Percentiles rank a stretch among this genome's conserved stretches.
Evolutionary conservation across 352 stramenopile species (phyloP).

Genomic region (Phytophthora ohioensis): DNA sequence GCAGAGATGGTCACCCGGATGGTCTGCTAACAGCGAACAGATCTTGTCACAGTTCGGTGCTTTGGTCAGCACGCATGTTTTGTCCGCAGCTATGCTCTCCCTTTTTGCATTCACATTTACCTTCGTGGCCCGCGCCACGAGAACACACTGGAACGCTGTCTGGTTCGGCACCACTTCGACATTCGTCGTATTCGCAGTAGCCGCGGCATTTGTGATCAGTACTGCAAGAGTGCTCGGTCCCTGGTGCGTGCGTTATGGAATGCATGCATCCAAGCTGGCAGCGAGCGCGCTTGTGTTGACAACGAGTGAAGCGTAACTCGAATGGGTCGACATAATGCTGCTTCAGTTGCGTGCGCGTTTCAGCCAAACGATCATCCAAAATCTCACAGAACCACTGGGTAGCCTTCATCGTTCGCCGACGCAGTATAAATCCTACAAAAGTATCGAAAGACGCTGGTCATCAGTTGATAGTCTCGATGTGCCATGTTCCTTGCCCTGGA

Average conservation of each 20-base stretch:
- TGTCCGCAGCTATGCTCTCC: slow-evolving; percentile 66
- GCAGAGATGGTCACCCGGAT: slow-evolving; percentile 49
- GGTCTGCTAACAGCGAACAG: slow-evolving; percentile 50
- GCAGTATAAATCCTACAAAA: slow-evolving; percentile 38
- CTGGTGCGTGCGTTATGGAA: slow-evolving; percentile 35
- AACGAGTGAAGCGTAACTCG: slow-evolving; percentile 46
- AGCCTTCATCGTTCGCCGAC: slow-evolving; percentile 37
- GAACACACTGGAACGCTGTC: slow-evolving; percentile 36
- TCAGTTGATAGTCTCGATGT: slow-evolving; percentile 11
- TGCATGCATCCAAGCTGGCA: slow-evolving; percentile 74
- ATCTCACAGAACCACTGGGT: slow-evolving; percentile 19
- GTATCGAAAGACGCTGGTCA: slow-evolving; percentile 37
- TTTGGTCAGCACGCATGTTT: slow-evolving; percentile 36
- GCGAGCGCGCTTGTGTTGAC: slow-evolving; percentile 46
- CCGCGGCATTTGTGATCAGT: slow-evolving; percentile 56
- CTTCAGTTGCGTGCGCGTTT: slow-evolving; percentile 25
- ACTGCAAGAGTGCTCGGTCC: slow-evolving; percentile 50
- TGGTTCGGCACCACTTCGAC: not conserved
- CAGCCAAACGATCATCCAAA: slow-evolving; percentile 24
- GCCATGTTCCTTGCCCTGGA: slow-evolving; percentile 9
- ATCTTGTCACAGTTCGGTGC: slow-evolving; percentile 57
- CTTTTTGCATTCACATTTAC: slow-evolving; percentile 60
- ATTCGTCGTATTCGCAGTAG: slow-evolving; percentile 52
- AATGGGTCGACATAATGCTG: slow-evolving; percentile 15
- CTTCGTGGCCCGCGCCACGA: slow-evolving; percentile 60